Evolutionary conservation across 2,329 filamentous ascomycete species (phyloP).

Genomic region (Aspergillus fructus): DNA sequence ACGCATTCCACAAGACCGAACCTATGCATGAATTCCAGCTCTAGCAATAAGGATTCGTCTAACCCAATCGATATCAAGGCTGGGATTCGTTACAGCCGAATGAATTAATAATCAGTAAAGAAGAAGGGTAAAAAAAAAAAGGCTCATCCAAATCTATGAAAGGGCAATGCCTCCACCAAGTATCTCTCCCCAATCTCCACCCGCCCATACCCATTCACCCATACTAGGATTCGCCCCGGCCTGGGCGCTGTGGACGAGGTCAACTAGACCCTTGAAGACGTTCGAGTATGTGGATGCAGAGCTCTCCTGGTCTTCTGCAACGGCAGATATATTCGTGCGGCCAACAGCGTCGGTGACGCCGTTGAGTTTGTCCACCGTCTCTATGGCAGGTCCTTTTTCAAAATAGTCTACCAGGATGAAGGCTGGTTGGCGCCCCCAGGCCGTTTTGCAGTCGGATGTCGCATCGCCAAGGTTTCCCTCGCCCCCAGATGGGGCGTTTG

Average conservation of each 20-base stretch:
- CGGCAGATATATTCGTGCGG: constrained; percentile 35
- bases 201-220: constrained; percentile 47
- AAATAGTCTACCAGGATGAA: constrained; percentile 81
- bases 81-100: background rate
- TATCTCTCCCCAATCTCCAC: constrained; percentile 42
- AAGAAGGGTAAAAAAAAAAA: background rate
- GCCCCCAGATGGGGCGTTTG: constrained; percentile 62
- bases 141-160: constrained; percentile 13
- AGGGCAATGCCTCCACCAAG: constrained; percentile 41
- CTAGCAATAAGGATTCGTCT: constrained; percentile 1
- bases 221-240: constrained; percentile 37
- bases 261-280: constrained; percentile 39
- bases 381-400: constrained; percentile 68
- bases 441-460: constrained; percentile 52
- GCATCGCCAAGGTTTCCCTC: constrained; percentile 53
- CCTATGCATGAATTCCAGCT: constrained; percentile 2
- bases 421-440: constrained; percentile 65
- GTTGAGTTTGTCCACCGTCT: constrained; percentile 69
- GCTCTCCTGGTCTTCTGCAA: constrained; percentile 22
- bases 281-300: constrained; percentile 31
- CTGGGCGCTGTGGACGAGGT: constrained; percentile 38
- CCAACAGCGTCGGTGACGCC: constrained; percentile 49
- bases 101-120: background rate
- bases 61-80: constrained; percentile 6
- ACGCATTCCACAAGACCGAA: constrained; percentile 8